Percentiles rank a stretch among this genome's conserved stretches.
Evolutionary conservation across 129 eudicot species (phyloP).

Genomic region (Deinandra increscens): DNA sequence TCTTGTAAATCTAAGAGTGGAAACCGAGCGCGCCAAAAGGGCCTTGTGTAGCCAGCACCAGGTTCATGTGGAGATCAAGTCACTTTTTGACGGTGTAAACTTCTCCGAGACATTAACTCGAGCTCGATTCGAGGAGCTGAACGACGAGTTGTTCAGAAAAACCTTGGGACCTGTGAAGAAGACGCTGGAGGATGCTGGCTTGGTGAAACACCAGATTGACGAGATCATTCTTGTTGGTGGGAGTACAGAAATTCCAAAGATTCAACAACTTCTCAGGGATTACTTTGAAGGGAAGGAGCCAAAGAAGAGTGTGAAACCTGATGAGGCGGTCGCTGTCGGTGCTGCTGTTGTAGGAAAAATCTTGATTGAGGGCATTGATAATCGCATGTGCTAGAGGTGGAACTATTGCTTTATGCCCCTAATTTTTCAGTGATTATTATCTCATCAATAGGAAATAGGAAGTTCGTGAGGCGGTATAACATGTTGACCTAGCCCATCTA

Average conservation of each 20-base stretch:
- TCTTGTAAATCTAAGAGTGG: too few relatives aligned
- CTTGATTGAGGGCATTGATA: background rate
- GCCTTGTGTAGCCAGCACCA: too few relatives aligned
- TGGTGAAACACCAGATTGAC: background rate
- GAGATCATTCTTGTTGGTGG: background rate
- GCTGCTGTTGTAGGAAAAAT: background rate
- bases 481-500: too few relatives aligned
- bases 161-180: background rate
- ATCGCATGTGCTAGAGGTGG: background rate
- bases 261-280: background rate
- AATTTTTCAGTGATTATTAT: background rate
- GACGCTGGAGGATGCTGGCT: background rate
- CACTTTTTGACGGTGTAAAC: background rate
- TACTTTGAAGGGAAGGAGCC: too few relatives aligned
- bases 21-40: too few relatives aligned
- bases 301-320: background rate
- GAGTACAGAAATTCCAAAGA: background rate
- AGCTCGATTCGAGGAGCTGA: background rate
- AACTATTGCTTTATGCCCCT: too few relatives aligned
- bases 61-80: too few relatives aligned
- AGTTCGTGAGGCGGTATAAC: too few relatives aligned
- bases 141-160: background rate
- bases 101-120: background rate
- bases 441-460: too few relatives aligned
- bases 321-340: background rate